Evolutionary conservation across 495 filamentous ascomycete species (phyloP).

Genomic region (Aspergillus asperescens): DNA sequence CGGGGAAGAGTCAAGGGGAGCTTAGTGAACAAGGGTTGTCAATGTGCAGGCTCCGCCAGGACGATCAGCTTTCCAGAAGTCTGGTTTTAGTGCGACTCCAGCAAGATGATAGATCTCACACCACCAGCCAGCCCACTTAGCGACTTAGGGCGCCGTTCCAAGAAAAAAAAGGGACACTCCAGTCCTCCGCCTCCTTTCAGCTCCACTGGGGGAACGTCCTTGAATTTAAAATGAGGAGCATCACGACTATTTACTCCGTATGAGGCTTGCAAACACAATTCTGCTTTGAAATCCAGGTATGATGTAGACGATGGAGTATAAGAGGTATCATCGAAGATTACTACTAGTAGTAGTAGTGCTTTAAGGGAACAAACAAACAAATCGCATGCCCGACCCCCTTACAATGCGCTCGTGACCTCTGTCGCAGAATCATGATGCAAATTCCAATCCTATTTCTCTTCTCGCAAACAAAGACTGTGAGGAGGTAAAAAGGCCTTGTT

Average conservation of each 20-base stretch:
- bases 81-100: slow-evolving; percentile 39
- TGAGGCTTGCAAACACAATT: too few relatives aligned
- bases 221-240: too few relatives aligned
- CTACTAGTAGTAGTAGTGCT: too few relatives aligned
- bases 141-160: slow-evolving; percentile 12
- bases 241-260: too few relatives aligned
- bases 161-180: too few relatives aligned
- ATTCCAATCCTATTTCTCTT: neutral
- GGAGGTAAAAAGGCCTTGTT: slow-evolving; percentile 9
- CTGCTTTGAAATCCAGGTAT: too few relatives aligned
- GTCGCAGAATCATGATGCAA: neutral
- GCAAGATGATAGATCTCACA: slow-evolving; percentile 46
- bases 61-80: slow-evolving; percentile 38
- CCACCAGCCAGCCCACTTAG: slow-evolving; percentile 23
- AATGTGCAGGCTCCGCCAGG: too few relatives aligned
- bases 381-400: neutral
- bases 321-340: neutral
- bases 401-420: neutral
- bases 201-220: too few relatives aligned
- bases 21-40: too few relatives aligned
- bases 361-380: neutral
- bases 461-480: slow-evolving; percentile 5
- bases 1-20: slow-evolving; percentile 36
- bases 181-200: too few relatives aligned
- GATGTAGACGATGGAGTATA: too few relatives aligned